Evolutionary conservation across 306 rosid species (phyloP), one percentile per base, ranked within the genome.

Genomic region (Abrus precatorius): DNA sequence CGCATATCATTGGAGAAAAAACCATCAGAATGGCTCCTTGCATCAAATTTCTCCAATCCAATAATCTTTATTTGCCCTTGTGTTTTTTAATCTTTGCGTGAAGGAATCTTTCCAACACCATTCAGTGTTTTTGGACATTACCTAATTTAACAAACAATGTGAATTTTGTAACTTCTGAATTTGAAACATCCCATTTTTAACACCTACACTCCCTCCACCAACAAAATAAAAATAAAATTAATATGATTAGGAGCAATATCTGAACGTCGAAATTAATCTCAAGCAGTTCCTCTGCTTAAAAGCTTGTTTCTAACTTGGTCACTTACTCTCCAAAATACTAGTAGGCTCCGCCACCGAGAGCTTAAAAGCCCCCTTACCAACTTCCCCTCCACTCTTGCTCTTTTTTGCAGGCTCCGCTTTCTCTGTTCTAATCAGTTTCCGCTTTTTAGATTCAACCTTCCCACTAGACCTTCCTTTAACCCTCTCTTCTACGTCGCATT

Each of bases 311-410:
- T 79, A 2, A 45, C 38, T 6, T 8, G 9, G 30, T 36, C 62
- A 79, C 97, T 87, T 76, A 95, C 97, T 64, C 54, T 90, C 93
- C 64, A 65, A 83, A 77, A 66, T 84, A 76, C 6, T 67, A 11
- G 84, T 34, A 60, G 86, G 82, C 83, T 76, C 89, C 81, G 43
- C 2, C 7, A 67, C 44, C 14, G 91, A 80, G 45, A 62, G 41
- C 87, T 79, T 82, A 54, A 79, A 63, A 43, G 70, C 85, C 56
- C 72, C 82, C 52, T 63, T 66, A 53, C 53, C 67, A 84, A 48
- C 86, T 74, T 83, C 78, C 43, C 65, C 84, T 53, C 49, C 62
- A 40, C 69, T 84, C 90, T 88, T 93, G 73, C 80, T 85, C 90
- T 85, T 91, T 86, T 90, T 93, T 9, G 83, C 57, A 64, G 89